phyloP scores from a whole-genome alignment of 2,329 filamentous ascomycete species.

The Epichloe sp. region DNA sequence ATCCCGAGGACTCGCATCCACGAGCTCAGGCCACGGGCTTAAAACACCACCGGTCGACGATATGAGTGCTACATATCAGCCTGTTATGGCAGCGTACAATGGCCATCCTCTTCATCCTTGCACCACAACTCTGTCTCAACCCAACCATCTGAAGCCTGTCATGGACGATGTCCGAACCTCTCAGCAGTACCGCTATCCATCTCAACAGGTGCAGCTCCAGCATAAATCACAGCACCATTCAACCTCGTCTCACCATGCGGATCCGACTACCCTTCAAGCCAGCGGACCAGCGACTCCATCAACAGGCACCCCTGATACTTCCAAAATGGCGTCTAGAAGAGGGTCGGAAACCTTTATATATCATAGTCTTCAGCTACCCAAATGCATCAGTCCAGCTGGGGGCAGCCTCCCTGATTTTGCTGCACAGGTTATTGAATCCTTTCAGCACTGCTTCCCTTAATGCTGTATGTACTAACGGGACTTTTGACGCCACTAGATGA shows the following conservation, averaged over 20 bases:
- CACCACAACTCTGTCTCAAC: constrained; percentile 20
- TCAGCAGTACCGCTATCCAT: constrained; percentile 19
- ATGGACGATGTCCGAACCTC: constrained; percentile 21
- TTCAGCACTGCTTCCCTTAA: not conserved
- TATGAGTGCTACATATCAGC: constrained; percentile 40
- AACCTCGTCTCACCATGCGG: not conserved
- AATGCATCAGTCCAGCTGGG: constrained; percentile 60
- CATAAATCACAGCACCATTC: not conserved
- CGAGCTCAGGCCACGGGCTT: constrained; percentile 25
- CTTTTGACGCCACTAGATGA: constrained; percentile 46
- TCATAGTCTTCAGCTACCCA: constrained; percentile 57
- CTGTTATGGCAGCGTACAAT: constrained; percentile 33
- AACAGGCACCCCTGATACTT: constrained; percentile 15
- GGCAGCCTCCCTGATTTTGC: constrained; percentile 73
- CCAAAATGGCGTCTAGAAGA: constrained; percentile 19
- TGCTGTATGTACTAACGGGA: not conserved
- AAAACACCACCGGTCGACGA: constrained; percentile 38
- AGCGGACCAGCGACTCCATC: constrained; percentile 26
- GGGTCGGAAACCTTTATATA: constrained; percentile 35
- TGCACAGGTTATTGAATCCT: constrained; percentile 49
- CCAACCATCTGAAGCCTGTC: constrained; percentile 17
- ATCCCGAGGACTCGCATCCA: constrained; percentile 9
- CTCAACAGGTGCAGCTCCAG: constrained; percentile 12
- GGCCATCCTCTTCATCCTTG: constrained; percentile 28
- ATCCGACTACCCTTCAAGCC: constrained; percentile 19